Conservation (phyloP, 306 rosid species). For the Dryas drummondii region DNA sequence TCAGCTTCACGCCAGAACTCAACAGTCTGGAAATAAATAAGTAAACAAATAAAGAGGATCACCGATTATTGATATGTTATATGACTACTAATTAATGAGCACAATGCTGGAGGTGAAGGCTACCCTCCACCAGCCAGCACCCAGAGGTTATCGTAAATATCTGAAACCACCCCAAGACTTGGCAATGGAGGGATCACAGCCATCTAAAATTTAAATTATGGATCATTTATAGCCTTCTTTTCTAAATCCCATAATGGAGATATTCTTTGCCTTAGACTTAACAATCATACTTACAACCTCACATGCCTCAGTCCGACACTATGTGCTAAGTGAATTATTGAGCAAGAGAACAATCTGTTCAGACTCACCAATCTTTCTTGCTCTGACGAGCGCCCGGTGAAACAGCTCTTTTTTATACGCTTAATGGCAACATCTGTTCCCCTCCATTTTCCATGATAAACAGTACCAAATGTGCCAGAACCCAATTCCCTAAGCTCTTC, state of each 20-base stretch:
- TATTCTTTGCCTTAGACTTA: not conserved
- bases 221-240: not conserved
- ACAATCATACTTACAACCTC: not conserved
- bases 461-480: conserved; percentile 85
- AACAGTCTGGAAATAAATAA: conserved; percentile 45
- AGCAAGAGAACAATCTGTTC: not conserved
- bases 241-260: not conserved
- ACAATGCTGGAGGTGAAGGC: conserved; percentile 7
- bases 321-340: not conserved
- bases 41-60: not conserved
- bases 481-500: conserved; percentile 81
- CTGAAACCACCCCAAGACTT: not conserved
- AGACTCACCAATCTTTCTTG: conserved; percentile 67
- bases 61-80: conserved; percentile 1
- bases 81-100: not conserved
- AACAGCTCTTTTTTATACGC: conserved; percentile 75
- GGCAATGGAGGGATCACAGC: not conserved
- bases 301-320: not conserved
- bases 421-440: conserved; percentile 87
- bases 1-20: conserved; percentile 92
- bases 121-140: conserved; percentile 11
- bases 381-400: conserved; percentile 69
- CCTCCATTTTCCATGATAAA: conserved; percentile 85
- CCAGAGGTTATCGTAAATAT: not conserved
- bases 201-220: not conserved